phyloP scores from a whole-genome alignment of 2,329 filamentous ascomycete genomes.

The Kalmusia sp. region DNA sequence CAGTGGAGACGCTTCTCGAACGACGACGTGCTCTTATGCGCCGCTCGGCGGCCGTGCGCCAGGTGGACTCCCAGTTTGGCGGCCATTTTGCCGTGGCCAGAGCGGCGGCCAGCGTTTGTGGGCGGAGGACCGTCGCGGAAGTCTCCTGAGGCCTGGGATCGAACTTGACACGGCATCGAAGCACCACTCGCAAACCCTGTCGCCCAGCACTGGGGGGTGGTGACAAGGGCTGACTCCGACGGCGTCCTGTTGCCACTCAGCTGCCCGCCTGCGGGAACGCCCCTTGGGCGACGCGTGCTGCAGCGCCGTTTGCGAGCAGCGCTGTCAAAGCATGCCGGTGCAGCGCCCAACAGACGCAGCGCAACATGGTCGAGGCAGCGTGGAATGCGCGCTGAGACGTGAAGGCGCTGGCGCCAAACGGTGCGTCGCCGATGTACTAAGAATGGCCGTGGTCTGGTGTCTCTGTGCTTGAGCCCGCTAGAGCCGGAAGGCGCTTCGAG shows the following conservation, averaged over 20 bases:
- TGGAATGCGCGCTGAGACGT: constrained; percentile 10
- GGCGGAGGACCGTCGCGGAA: constrained; percentile 16
- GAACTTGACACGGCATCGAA: constrained; percentile 17
- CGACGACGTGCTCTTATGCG: constrained; percentile 36
- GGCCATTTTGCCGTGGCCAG: constrained; percentile 21
- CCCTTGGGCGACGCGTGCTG: constrained; percentile 2
- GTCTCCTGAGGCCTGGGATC: constrained; percentile 33
- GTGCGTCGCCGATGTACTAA: constrained; percentile 24
- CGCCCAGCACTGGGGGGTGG: constrained; percentile 6
- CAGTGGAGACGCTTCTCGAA: constrained; percentile 30
- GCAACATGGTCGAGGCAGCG: background rate
- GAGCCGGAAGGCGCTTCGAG: constrained; percentile 20
- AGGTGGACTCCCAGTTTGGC: constrained; percentile 14
- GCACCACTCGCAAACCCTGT: constrained; percentile 9
- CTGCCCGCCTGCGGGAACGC: background rate
- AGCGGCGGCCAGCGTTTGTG: constrained; percentile 26
- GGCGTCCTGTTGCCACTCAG: constrained; percentile 11
- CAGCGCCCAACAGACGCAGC: background rate
- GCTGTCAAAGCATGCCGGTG: background rate
- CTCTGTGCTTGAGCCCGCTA: constrained; percentile 17
- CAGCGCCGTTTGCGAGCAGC: constrained; percentile 1
- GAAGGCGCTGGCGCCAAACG: constrained; percentile 27
- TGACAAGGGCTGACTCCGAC: constrained; percentile 14
- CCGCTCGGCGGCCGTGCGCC: constrained; percentile 27
- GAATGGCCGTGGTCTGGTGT: constrained; percentile 15